These are phyloP conservation scores for Komagataella phaffii DNA, from an alignment of 805 yeast genomes.

Conservation along the genomic window DNA sequence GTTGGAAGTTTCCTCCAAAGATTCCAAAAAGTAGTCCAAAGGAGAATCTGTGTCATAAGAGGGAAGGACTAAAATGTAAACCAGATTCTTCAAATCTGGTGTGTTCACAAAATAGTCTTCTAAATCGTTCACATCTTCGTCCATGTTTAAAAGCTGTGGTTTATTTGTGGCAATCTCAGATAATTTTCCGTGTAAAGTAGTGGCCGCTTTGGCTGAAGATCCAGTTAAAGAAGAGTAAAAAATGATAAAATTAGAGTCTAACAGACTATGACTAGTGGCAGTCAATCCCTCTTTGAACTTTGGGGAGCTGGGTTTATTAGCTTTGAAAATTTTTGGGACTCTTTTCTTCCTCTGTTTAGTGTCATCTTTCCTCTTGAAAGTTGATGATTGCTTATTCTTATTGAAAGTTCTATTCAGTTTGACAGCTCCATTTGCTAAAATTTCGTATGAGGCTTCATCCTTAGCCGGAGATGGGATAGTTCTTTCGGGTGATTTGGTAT, in stretches of 20 bases:
- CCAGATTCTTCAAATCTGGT: conserved; percentile 33
- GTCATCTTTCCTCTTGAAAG: not conserved
- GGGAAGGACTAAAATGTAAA: conserved; percentile 70
- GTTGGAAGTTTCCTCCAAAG: conserved; percentile 64
- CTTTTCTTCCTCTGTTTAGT: conserved; percentile 12
- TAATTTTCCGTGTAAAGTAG: conserved; percentile 27
- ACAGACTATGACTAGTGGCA: conserved; percentile 25
- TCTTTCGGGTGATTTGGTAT: not conserved
- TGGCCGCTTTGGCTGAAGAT: conserved; percentile 60
- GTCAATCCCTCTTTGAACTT: conserved; percentile 19
- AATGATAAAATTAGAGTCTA: conserved; percentile 46
- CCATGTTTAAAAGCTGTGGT: conserved; percentile 54
- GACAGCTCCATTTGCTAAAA: not conserved
- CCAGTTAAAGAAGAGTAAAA: conserved; percentile 86
- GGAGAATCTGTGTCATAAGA: conserved; percentile 92
- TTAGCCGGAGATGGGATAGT: not conserved
- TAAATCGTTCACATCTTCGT: conserved; percentile 69
- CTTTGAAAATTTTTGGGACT: conserved; percentile 27
- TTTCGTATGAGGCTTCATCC: not conserved
- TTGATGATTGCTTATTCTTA: not conserved
- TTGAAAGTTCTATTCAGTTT: not conserved
- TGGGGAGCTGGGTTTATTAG: conserved; percentile 10
- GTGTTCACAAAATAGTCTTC: conserved; percentile 68
- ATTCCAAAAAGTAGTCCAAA: conserved; percentile 73
- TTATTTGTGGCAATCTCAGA: conserved; percentile 14